Evolutionary conservation across 306 rosid species (phyloP).

Genomic region (Vigna hirtella): DNA sequence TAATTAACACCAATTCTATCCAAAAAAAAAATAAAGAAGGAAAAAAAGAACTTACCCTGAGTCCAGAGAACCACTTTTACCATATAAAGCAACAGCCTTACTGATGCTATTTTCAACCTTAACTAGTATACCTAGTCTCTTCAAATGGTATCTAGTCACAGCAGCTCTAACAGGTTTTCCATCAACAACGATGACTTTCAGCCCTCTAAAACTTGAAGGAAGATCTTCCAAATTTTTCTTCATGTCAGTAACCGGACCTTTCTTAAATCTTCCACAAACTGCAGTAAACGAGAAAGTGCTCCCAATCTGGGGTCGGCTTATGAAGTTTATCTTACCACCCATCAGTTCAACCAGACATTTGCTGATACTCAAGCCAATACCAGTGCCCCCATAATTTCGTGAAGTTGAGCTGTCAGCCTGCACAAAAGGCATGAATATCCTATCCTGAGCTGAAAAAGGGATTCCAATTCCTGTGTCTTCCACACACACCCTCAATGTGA

Average conservation of each 20-base stretch:
- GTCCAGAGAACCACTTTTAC: constrained; percentile 61
- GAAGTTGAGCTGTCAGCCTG: constrained; percentile 97
- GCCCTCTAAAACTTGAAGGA: constrained; percentile 76
- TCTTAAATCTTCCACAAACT: constrained; percentile 61
- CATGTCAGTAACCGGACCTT: constrained; percentile 46
- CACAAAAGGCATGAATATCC: constrained; percentile 90
- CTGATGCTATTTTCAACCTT: constrained; percentile 64
- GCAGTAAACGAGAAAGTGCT: constrained; percentile 91
- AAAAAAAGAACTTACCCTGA: constrained; percentile 55
- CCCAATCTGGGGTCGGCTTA: constrained; percentile 76
- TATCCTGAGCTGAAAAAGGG: constrained; percentile 76
- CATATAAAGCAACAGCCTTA: constrained; percentile 57
- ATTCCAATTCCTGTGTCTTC: constrained; percentile 97
- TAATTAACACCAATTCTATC: constrained; percentile 6
- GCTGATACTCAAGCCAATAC: constrained; percentile 93
- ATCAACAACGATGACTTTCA: constrained; percentile 74
- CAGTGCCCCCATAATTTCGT: constrained; percentile 92
- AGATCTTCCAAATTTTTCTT: constrained; percentile 76
- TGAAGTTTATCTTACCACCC: constrained; percentile 85
- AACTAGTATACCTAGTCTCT: constrained; percentile 79
- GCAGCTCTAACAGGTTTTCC: constrained; percentile 88
- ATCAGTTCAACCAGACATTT: constrained; percentile 91
- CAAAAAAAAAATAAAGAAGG: not conserved
- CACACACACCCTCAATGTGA: constrained; percentile 76
- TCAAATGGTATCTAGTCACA: constrained; percentile 78